A percentile compares a stretch with the other conserved stretches of the same genome.
phyloP scores from a whole-genome alignment of 345 rosid genomes.

The Euclidium syriacum region DNA sequence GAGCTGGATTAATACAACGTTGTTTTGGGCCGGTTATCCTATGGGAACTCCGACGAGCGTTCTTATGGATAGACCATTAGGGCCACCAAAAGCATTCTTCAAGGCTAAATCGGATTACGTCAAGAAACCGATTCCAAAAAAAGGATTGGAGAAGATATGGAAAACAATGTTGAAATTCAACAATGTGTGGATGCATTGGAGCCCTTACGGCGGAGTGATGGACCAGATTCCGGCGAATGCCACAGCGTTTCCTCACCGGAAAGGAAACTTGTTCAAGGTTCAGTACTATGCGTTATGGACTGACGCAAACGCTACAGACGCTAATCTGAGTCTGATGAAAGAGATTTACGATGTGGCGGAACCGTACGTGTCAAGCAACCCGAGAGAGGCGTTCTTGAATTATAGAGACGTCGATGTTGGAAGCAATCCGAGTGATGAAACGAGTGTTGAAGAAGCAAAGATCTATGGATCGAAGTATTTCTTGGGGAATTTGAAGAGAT shows the following conservation, averaged over 20 bases:
- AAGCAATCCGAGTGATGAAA: not conserved
- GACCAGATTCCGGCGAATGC: conserved; percentile 28
- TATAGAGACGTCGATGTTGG: conserved; percentile 33
- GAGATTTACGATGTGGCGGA: conserved; percentile 31
- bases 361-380: conserved; percentile 40
- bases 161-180: conserved; percentile 26
- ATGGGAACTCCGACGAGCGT: conserved; percentile 16
- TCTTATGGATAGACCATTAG: conserved; percentile 22
- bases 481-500: conserved; percentile 21
- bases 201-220: conserved; percentile 57
- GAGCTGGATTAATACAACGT: conserved; percentile 37
- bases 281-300: conserved; percentile 32
- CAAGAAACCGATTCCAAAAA: conserved; percentile 25
- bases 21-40: conserved; percentile 22
- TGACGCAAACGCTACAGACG: not conserved
- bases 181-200: conserved; percentile 25
- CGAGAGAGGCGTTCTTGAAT: conserved; percentile 33
- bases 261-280: conserved; percentile 39
- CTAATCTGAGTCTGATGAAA: conserved; percentile 24
- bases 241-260: conserved; percentile 49
- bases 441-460: conserved; percentile 3
- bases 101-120: conserved; percentile 49
- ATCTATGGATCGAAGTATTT: conserved; percentile 34
- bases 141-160: conserved; percentile 32
- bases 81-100: conserved; percentile 5